Conservation (phyloP, 345 rosid genomes). For the Euclidium syriacum region DNA sequence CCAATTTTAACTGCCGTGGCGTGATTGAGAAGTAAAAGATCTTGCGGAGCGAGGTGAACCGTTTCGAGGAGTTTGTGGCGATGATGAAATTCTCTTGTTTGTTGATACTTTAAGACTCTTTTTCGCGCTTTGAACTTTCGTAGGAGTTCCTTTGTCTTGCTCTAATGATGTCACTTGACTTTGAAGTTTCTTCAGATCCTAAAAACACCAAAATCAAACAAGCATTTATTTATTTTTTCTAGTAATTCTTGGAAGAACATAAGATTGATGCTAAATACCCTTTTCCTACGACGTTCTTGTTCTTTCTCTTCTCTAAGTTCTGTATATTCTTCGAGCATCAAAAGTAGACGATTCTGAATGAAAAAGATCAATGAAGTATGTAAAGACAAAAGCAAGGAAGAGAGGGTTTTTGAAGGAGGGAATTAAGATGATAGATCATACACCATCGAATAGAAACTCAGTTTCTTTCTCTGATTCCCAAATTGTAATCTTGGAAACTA, state of each 20-base stretch:
- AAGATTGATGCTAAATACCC: slow-evolving; percentile 31
- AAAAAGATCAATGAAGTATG: neutral
- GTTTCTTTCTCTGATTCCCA: slow-evolving; percentile 84
- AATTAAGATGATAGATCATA: slow-evolving; percentile 34
- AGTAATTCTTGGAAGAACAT: neutral
- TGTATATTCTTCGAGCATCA: slow-evolving; percentile 79
- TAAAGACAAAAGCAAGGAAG: neutral
- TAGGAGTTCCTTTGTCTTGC: slow-evolving; percentile 85
- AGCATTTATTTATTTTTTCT: neutral
- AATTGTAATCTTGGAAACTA: slow-evolving; percentile 59
- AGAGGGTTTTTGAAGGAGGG: neutral
- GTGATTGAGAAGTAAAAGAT: slow-evolving; percentile 38
- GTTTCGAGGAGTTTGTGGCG: slow-evolving; percentile 52
- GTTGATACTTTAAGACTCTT: slow-evolving; percentile 60
- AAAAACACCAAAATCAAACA: slow-evolving; percentile 4
- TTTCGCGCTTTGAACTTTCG: slow-evolving; percentile 54
- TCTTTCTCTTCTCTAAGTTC: slow-evolving; percentile 79
- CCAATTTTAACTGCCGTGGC: slow-evolving; percentile 39
- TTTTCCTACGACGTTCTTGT: slow-evolving; percentile 75
- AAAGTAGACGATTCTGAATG: slow-evolving; percentile 62
- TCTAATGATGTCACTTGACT: slow-evolving; percentile 78
- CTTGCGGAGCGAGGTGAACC: slow-evolving; percentile 39
- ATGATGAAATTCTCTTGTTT: slow-evolving; percentile 54
- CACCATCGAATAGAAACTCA: slow-evolving; percentile 82
- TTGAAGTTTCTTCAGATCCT: slow-evolving; percentile 95